A percentile compares a stretch with the other conserved stretches of the same genome.
These are phyloP conservation scores for Turnera subulata DNA, from an alignment of 345 rosid species.

Conservation along the genomic window DNA sequence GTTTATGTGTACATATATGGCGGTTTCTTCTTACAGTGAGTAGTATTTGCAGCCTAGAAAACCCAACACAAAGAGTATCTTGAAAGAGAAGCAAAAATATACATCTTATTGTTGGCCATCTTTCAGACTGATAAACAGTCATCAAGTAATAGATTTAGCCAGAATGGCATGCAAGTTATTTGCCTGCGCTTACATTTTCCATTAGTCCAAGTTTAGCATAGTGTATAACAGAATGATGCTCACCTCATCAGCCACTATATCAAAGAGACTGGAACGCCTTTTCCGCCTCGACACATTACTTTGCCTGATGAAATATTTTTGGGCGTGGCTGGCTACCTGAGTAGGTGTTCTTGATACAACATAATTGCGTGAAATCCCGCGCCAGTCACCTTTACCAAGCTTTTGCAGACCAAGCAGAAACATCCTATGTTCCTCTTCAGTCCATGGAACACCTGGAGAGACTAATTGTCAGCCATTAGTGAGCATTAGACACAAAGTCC, in stretches of 20 bases:
- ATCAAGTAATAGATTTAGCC: no score
- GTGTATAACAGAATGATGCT: conserved; percentile 2
- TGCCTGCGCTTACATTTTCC: no score
- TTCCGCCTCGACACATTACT: conserved; percentile 31
- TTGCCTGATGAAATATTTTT: conserved; percentile 32
- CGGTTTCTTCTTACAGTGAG: no score
- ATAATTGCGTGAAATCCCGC: conserved; percentile 23
- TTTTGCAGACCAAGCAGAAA: conserved; percentile 30
- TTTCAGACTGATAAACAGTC: no score
- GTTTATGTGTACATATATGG: no score
- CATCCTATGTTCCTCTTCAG: conserved; percentile 31
- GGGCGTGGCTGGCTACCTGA: conserved; percentile 39
- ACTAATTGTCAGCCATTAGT: conserved; percentile 3
- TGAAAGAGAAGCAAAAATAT: no score
- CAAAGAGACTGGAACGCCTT: conserved; percentile 33
- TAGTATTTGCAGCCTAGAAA: no score
- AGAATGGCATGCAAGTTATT: no score
- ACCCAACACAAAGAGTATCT: no score
- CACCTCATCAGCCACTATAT: conserved; percentile 34
- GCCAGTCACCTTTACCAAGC: conserved; percentile 38
- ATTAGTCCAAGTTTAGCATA: no score
- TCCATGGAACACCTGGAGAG: conserved; percentile 33
- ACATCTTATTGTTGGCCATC: no score
- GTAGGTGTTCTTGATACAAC: conserved; percentile 29
- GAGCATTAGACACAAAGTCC: neutral